A percentile compares a stretch with the other conserved stretches of the same genome.
Evolutionary conservation across 2,329 filamentous ascomycete genomes (phyloP).

Genomic region (Pseudopithomyces maydicus): DNA sequence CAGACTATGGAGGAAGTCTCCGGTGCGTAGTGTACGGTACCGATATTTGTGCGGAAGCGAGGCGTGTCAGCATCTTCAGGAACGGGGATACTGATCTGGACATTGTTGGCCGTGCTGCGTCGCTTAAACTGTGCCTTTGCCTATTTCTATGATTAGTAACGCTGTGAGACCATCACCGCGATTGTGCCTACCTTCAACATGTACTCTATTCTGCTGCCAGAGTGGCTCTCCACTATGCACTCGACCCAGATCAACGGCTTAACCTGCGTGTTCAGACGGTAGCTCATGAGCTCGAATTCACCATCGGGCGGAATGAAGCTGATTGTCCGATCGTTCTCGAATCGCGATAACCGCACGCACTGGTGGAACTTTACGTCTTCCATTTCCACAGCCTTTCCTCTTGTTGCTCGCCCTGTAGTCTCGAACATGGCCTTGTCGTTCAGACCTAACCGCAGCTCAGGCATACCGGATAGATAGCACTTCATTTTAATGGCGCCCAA

Average conservation of each 20-base stretch:
- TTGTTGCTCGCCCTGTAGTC: slow-evolving; percentile 88
- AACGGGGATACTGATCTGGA: slow-evolving; percentile 96
- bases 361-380: slow-evolving; percentile 99
- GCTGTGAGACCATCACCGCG: neutral
- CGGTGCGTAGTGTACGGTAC: slow-evolving; percentile 94
- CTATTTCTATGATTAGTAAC: slow-evolving; percentile 38
- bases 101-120: slow-evolving; percentile 96
- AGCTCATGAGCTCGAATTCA: slow-evolving; percentile 99
- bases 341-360: slow-evolving; percentile 91
- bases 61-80: slow-evolving; percentile 96
- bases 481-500: slow-evolving; percentile 99
- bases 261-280: slow-evolving; percentile 96
- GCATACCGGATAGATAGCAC: slow-evolving; percentile 98
- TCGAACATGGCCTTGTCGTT: slow-evolving; percentile 99
- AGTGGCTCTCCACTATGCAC: slow-evolving; percentile 95
- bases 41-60: slow-evolving; percentile 95
- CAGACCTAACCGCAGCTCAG: slow-evolving; percentile 87
- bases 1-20: slow-evolving; percentile 98
- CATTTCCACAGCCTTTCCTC: slow-evolving; percentile 98
- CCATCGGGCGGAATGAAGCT: slow-evolving; percentile 98
- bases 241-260: slow-evolving; percentile 99
- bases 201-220: slow-evolving; percentile 93
- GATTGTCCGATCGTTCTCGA: slow-evolving; percentile 98
- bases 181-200: slow-evolving; percentile 78
- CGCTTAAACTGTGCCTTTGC: slow-evolving; percentile 98